Evolutionary conservation across 2,329 filamentous ascomycete species (phyloP).

Genomic region (Nakataea oryzae): DNA sequence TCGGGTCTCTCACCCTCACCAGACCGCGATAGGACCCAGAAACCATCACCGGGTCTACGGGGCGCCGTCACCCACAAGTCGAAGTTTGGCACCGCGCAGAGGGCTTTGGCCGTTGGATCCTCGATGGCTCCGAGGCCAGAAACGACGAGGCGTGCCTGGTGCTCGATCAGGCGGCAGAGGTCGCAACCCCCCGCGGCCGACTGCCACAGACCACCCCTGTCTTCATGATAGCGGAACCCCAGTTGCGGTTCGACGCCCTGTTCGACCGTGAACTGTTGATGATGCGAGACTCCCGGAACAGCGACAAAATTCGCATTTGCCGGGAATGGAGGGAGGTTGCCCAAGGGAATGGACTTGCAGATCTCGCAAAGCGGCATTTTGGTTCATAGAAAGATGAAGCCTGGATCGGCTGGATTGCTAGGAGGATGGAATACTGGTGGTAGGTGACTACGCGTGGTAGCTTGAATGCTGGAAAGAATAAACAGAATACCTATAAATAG

Average conservation of each 20-base stretch:
- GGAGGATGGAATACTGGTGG: too few relatives aligned
- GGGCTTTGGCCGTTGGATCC: too few relatives aligned
- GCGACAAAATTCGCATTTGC: neutral
- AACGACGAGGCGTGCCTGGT: neutral
- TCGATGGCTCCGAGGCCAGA: neutral
- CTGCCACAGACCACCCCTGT: slow-evolving; percentile 2
- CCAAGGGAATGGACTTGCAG: neutral
- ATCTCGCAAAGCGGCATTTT: neutral
- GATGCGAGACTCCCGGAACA: neutral
- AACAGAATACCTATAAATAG: neutral
- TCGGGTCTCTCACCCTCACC: too few relatives aligned
- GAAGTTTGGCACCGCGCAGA: neutral
- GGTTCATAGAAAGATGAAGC: neutral
- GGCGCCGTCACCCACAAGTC: neutral
- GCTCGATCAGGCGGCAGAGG: slow-evolving; percentile 1
- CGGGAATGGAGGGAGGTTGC: neutral
- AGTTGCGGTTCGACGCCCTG: neutral
- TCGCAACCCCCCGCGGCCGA: slow-evolving; percentile 1
- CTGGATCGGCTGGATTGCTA: neutral
- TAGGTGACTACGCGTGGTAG: neutral
- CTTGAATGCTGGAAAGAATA: too few relatives aligned
- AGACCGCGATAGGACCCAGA: neutral
- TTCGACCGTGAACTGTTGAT: neutral
- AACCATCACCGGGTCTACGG: neutral
- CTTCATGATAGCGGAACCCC: neutral